These are phyloP conservation scores for Kockiozyma suomiensis DNA, from an alignment of 805 yeast genomes.

Conservation along the genomic window DNA sequence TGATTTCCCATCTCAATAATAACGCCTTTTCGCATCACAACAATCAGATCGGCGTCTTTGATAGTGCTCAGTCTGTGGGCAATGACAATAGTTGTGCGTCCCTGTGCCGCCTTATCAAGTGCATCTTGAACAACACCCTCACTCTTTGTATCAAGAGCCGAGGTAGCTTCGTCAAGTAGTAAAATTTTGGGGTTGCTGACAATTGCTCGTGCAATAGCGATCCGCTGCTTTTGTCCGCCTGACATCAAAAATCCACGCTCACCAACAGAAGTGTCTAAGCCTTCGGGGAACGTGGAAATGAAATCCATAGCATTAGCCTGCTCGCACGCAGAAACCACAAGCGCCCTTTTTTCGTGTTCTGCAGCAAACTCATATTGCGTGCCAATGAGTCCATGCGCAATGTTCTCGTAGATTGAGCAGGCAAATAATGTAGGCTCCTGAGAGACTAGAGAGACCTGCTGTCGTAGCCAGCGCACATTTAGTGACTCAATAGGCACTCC, in stretches of 20 bases:
- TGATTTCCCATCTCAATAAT: constrained; percentile 49
- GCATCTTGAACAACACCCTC: constrained; percentile 63
- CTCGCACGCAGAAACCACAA: constrained; percentile 49
- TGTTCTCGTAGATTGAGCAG: constrained; percentile 78
- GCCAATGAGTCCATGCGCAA: constrained; percentile 67
- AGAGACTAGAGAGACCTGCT: constrained; percentile 83
- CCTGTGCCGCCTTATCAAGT: constrained; percentile 41
- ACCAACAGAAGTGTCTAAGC: constrained; percentile 54
- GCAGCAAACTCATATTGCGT: constrained; percentile 39
- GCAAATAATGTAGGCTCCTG: constrained; percentile 72
- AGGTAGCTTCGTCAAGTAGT: constrained; percentile 68
- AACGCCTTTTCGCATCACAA: constrained; percentile 50
- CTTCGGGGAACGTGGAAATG: constrained; percentile 54
- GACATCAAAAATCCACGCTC: constrained; percentile 61
- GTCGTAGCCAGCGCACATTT: constrained; percentile 73
- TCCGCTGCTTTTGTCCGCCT: constrained; percentile 69
- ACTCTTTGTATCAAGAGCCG: constrained; percentile 63
- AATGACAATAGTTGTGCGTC: constrained; percentile 52
- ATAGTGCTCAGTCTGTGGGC: constrained; percentile 57
- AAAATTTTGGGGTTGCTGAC: constrained; percentile 57
- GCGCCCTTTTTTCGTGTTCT: constrained; percentile 44
- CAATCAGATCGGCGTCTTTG: constrained; percentile 51
- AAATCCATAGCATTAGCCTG: constrained; percentile 58
- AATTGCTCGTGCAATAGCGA: constrained; percentile 64
- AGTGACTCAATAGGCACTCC: constrained; percentile 76